Conservation (phyloP, 345 rosid genomes). For the Theobroma cacao region DNA sequence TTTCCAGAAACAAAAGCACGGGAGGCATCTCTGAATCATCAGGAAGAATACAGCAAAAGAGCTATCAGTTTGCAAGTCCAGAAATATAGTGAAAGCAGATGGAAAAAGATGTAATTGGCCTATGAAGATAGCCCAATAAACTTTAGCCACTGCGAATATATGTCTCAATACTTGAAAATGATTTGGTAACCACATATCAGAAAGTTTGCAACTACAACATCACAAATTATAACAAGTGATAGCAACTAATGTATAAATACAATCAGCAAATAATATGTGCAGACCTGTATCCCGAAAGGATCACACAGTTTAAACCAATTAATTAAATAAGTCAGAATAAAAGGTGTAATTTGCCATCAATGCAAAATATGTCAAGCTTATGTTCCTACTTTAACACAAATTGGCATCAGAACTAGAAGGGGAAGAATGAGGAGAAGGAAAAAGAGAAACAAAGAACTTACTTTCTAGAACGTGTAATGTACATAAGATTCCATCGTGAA, state of each 20-base stretch:
- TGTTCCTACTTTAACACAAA: too few relatives aligned
- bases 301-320: background rate
- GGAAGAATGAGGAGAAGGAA: too few relatives aligned
- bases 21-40: constrained; percentile 72
- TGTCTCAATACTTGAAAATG: background rate
- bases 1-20: constrained; percentile 97
- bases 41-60: constrained; percentile 20
- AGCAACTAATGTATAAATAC: background rate
- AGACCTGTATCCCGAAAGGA: background rate
- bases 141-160: background rate
- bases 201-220: background rate
- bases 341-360: too few relatives aligned
- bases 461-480: too few relatives aligned
- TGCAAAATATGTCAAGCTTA: too few relatives aligned
- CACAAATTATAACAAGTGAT: background rate
- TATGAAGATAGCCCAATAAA: background rate
- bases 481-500: too few relatives aligned
- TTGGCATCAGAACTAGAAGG: too few relatives aligned
- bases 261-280: background rate
- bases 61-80: constrained; percentile 16
- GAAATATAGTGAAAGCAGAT: background rate
- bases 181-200: background rate
- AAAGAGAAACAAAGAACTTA: too few relatives aligned
- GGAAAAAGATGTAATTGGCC: background rate
- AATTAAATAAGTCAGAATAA: too few relatives aligned